Evolutionary conservation across 2,329 filamentous ascomycete species (phyloP), one percentile per base, ranked within the genome.

Genomic region (Sclerotinia minor): DNA sequence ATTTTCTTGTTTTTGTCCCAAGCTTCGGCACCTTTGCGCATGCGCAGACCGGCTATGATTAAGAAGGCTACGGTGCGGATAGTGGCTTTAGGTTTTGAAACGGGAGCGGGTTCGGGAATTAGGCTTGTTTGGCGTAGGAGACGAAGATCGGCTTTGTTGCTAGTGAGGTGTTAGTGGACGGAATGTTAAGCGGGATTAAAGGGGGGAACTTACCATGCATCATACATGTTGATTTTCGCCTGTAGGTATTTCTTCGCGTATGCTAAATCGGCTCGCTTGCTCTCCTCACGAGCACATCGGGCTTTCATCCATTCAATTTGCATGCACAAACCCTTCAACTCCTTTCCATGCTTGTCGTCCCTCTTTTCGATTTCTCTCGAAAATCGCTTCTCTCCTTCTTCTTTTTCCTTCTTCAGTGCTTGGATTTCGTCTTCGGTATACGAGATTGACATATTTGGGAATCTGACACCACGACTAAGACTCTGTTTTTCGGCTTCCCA

Each of bases 291-390:
- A 76, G 87, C 85, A 81, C 91, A 91, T 64, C 90, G 87, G 2
- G 92, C 92, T 74, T 93, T 88, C 78, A 98, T 87, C 88, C 92
- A 98, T 75, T 93, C 87, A 77, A 98, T 94, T 80, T 98, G 94
- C 80, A 95, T 91, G 65, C 87, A 86, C 76, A 98, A 84, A 24
- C 94, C 94, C 72, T 89, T 87, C 65, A 97, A 81, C 80, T 96
- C 92, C 78, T 88, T 89, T 74, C 84, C 82, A 77, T 95, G 92
- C 55, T 85, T 83, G 72, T 86, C 87, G 74, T 92, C 88, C 65
- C 70, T 75, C 67, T 76, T 76, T 50, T 77, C 76, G 24, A 76
- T 72, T 60, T 77, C 73, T 65, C 76, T 73, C 29, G 15, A 50
- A n/a, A 63, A 50, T 54, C 85, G 82, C 72, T 86, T 87, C 74